Evolutionary conservation across 495 filamentous ascomycete species (phyloP).

Genomic region (Penicillium ucsense): DNA sequence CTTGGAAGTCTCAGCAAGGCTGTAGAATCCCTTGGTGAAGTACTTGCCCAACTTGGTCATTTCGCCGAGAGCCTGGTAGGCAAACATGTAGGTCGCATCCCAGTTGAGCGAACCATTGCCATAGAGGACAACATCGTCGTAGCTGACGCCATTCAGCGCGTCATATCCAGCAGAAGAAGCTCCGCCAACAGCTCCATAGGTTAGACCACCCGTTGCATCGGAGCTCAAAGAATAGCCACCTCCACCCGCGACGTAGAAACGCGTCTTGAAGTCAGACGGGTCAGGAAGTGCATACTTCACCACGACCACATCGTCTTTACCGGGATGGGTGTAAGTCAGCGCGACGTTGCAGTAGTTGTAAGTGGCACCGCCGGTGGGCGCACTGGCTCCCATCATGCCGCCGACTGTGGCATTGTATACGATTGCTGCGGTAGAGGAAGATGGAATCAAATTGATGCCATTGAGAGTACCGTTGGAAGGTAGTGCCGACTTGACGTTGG

Average conservation of each 20-base stretch:
- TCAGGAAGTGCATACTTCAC: constrained; percentile 25
- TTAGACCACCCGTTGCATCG: constrained; percentile 25
- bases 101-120: constrained; percentile 36
- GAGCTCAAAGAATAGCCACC: constrained; percentile 17
- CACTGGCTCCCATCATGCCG: constrained; percentile 3
- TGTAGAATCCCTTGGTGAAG: constrained; percentile 26
- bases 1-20: constrained; percentile 16
- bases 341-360: constrained; percentile 30
- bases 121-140: constrained; percentile 26
- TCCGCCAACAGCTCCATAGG: constrained; percentile 30
- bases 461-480: constrained; percentile 26
- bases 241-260: constrained; percentile 30
- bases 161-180: constrained; percentile 31
- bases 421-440: constrained; percentile 16
- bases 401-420: constrained; percentile 16
- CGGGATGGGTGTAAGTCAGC: constrained; percentile 25
- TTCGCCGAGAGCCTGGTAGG: constrained; percentile 34
- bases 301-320: constrained; percentile 20
- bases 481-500: constrained; percentile 20
- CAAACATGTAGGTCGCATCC: constrained; percentile 34
- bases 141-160: constrained; percentile 19
- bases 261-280: constrained; percentile 26
- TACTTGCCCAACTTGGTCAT: constrained; percentile 27
- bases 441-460: constrained; percentile 22
- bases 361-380: constrained; percentile 7